Evolutionary conservation across 1,284 basidiomycete genomes (phyloP).

Genomic region (Malassezia caprae): DNA sequence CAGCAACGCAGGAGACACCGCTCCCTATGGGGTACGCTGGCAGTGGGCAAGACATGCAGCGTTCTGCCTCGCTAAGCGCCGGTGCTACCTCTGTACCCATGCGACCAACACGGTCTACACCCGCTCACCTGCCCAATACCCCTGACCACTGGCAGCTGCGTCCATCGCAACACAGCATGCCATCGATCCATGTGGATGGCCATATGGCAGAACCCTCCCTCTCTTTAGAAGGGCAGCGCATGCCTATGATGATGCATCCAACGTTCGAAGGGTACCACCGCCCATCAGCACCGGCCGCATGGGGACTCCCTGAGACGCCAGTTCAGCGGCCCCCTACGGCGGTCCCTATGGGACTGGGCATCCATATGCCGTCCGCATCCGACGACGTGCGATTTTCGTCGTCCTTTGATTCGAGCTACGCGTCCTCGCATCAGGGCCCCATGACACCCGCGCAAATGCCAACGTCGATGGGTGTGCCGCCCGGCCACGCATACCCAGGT

Average conservation of each 20-base stretch:
- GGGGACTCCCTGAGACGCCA: constrained; percentile 10
- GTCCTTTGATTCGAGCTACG: constrained; percentile 13
- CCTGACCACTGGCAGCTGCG: constrained; percentile 7
- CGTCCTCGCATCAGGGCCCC: constrained; percentile 9
- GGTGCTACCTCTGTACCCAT: not conserved
- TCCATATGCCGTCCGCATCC: not conserved
- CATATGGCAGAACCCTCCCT: not conserved
- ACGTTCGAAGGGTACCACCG: not conserved
- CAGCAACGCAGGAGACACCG: not conserved
- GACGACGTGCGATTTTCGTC: constrained; percentile 12
- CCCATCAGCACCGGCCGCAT: not conserved
- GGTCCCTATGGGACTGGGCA: not conserved
- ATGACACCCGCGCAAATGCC: constrained; percentile 4
- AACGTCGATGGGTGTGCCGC: not conserved
- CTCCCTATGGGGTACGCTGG: not conserved
- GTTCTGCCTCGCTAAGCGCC: not conserved
- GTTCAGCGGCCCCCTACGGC: not conserved
- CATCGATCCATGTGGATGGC: constrained; percentile 1
- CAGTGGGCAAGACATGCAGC: not conserved
- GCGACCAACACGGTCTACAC: constrained; percentile 7
- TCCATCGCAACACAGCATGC: not conserved
- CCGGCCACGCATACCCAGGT: not conserved
- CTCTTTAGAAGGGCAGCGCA: not conserved
- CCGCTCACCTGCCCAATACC: constrained; percentile 5
- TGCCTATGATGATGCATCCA: not conserved